Evolutionary conservation across 176 grass and related monocot genomes (phyloP).

Genomic region (Oryza brachyantha): DNA sequence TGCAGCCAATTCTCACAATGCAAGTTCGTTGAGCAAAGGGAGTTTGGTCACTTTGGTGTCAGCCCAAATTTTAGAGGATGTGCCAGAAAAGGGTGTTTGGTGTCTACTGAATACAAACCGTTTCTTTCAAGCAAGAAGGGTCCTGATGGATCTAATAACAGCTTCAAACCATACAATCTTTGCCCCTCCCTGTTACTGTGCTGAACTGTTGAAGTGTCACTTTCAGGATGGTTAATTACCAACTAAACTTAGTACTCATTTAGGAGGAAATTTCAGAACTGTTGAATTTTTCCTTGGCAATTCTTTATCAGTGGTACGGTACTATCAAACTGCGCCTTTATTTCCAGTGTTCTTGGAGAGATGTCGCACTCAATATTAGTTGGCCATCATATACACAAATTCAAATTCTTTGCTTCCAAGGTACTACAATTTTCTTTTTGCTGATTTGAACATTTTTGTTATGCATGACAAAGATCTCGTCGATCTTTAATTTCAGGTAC

Average conservation of each 20-base stretch:
- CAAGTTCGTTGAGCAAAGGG: too few relatives aligned
- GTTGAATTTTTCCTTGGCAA: not conserved
- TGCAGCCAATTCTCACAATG: not conserved
- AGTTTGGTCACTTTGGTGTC: not conserved
- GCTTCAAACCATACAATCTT: not conserved
- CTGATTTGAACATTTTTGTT: not conserved
- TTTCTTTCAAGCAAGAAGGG: not conserved
- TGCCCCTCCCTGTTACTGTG: not conserved
- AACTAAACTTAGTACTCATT: not conserved
- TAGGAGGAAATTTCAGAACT: not conserved
- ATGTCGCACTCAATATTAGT: not conserved
- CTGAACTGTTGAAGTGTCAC: not conserved
- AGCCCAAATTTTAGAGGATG: not conserved
- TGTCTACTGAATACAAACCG: not conserved
- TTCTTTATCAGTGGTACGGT: not conserved
- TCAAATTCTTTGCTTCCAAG: not conserved
- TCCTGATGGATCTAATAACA: not conserved
- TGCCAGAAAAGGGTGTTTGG: not conserved
- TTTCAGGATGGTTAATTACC: conserved; percentile 18
- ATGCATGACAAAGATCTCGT: not conserved
- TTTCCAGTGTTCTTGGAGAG: not conserved
- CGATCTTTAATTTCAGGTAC: too few relatives aligned
- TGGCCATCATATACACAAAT: too few relatives aligned
- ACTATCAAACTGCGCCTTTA: too few relatives aligned
- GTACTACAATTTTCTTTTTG: not conserved